Conservation (phyloP, 768 basidiomycete genomes). For the Kwoniella sp. region DNA sequence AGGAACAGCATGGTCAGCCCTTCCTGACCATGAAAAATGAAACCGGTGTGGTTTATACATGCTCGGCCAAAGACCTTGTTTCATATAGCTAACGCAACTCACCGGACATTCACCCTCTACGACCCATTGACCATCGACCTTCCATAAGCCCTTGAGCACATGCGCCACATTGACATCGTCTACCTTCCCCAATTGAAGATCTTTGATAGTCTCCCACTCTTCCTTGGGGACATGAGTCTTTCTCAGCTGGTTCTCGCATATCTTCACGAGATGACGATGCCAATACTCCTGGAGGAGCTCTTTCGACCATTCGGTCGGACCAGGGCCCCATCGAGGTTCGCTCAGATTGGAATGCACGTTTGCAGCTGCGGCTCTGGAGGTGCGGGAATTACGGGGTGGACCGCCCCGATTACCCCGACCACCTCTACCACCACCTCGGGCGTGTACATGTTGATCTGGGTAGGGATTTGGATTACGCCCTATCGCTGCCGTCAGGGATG, state of each 20-base stretch:
- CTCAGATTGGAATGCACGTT: neutral
- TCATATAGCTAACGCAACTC: conserved; percentile 18
- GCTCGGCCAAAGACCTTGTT: too few species aligned
- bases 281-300: conserved; percentile 23
- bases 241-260: conserved; percentile 17
- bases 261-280: neutral
- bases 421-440: conserved; percentile 8
- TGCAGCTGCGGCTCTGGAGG: neutral
- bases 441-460: conserved; percentile 13
- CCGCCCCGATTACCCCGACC: conserved; percentile 20
- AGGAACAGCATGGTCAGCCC: neutral
- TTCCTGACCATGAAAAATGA: too few species aligned
- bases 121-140: conserved; percentile 31
- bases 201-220: conserved; percentile 9
- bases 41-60: too few species aligned
- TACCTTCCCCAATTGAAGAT: neutral
- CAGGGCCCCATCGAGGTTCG: conserved; percentile 7
- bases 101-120: conserved; percentile 52
- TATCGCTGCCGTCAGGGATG: conserved; percentile 38
- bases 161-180: conserved; percentile 27
- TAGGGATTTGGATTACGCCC: conserved; percentile 37
- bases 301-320: conserved; percentile 30
- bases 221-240: conserved; percentile 2
- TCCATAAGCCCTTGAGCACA: conserved; percentile 44
- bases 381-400: neutral